A percentile compares a stretch with the other conserved stretches of the same genome.
Conservation (phyloP, 768 basidiomycete species). For the Arthromyces matolae region DNA sequence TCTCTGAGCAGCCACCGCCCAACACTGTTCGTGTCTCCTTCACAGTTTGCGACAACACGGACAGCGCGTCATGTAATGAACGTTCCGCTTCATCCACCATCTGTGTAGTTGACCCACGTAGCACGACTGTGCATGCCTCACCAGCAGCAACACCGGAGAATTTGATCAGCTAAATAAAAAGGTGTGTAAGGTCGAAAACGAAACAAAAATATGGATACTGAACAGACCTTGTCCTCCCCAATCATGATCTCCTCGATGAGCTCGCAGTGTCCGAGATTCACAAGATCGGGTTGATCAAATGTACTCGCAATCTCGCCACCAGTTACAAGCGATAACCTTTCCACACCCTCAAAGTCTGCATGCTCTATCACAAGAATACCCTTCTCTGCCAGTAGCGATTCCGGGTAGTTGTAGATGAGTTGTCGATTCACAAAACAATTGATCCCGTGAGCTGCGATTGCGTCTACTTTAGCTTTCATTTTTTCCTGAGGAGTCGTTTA, state of each 20-base stretch:
- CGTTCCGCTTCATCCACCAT: conserved; percentile 99
- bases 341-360: conserved; percentile 98
- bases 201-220: background rate
- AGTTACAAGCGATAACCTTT: conserved; percentile 91
- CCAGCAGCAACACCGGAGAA: conserved; percentile 99
- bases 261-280: conserved; percentile 91
- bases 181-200: background rate
- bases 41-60: conserved; percentile 95
- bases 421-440: conserved; percentile 98
- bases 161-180: conserved; percentile 87
- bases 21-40: conserved; percentile 94
- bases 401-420: conserved; percentile 99
- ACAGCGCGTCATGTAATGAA: conserved; percentile 95
- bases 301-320: conserved; percentile 97
- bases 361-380: conserved; percentile 97
- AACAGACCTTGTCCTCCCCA: conserved; percentile 90
- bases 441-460: conserved; percentile 91
- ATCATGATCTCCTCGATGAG: conserved; percentile 99
- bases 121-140: conserved; percentile 95
- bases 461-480: conserved; percentile 98
- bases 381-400: conserved; percentile 88
- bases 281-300: conserved; percentile 88
- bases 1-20: conserved; percentile 97
- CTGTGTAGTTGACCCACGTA: conserved; percentile 95
- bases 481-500: conserved; percentile 64